Conservation (phyloP, 179 eudicot genomes). For the Beta macrorhiza region DNA sequence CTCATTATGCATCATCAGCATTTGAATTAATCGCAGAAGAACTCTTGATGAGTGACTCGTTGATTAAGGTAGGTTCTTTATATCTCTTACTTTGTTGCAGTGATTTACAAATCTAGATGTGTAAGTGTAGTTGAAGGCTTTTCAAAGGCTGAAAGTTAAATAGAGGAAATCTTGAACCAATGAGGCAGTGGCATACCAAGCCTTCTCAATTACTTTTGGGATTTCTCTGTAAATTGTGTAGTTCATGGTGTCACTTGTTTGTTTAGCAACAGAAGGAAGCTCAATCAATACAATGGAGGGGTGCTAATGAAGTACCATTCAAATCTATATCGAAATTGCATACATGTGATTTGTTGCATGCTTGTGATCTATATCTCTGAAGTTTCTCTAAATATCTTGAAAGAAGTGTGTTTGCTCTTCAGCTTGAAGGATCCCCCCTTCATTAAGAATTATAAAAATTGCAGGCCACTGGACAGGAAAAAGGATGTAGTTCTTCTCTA, state of each 20-base stretch:
- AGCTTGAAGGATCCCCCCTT: neutral
- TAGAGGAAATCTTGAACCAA: neutral
- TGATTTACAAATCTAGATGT: neutral
- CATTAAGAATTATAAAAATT: too few species aligned
- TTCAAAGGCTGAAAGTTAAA: neutral
- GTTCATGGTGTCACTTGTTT: too few species aligned
- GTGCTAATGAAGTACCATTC: neutral
- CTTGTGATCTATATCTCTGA: neutral
- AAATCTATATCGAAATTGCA: neutral
- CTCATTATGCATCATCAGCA: slow-evolving; percentile 72
- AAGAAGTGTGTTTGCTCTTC: neutral
- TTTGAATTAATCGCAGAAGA: slow-evolving; percentile 94
- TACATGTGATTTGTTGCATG: neutral
- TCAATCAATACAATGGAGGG: too few species aligned
- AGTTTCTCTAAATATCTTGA: neutral
- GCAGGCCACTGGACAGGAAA: too few species aligned
- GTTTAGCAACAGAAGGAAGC: too few species aligned
- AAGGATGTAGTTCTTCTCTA: neutral
- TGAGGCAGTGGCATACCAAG: too few species aligned
- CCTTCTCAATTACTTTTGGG: too few species aligned
- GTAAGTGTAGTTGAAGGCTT: neutral
- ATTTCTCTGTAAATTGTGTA: too few species aligned
- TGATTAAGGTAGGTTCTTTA: slow-evolving; percentile 61
- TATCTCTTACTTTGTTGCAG: neutral
- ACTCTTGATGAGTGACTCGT: slow-evolving; percentile 88